Evolutionary conservation across 768 basidiomycete genomes (phyloP).

Genomic region (Kwoniella bestiolae): DNA sequence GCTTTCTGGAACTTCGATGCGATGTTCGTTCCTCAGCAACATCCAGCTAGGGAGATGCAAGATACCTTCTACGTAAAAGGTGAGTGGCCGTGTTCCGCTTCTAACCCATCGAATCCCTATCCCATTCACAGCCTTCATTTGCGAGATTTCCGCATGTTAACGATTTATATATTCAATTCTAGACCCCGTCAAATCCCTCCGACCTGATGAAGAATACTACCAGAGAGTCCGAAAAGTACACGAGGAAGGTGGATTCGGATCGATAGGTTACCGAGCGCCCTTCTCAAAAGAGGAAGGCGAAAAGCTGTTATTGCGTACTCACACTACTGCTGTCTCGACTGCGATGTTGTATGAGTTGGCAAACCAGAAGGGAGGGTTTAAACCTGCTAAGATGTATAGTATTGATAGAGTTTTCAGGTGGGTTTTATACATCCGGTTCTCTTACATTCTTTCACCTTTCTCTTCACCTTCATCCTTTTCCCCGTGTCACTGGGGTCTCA

Average conservation of each 20-base stretch:
- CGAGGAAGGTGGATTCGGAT: slow-evolving; percentile 79
- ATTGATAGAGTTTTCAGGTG: slow-evolving; percentile 91
- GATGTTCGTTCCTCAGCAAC: slow-evolving; percentile 97
- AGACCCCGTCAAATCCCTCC: slow-evolving; percentile 79
- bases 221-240: slow-evolving; percentile 81
- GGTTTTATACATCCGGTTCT: slow-evolving; percentile 9
- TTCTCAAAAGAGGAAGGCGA: slow-evolving; percentile 91
- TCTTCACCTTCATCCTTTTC: not conserved
- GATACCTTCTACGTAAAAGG: slow-evolving; percentile 99
- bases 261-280: slow-evolving; percentile 94
- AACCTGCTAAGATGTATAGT: slow-evolving; percentile 90
- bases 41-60: slow-evolving; percentile 95
- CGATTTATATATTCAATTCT: not conserved
- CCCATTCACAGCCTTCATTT: no score
- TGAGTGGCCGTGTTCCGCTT: no score
- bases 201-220: slow-evolving; percentile 82
- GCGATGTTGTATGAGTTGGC: slow-evolving; percentile 94
- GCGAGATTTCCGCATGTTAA: no score
- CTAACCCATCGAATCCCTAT: no score
- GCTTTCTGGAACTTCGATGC: slow-evolving; percentile 99
- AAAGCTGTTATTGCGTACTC: slow-evolving; percentile 90
- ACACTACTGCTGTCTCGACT: slow-evolving; percentile 93
- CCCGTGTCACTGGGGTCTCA: no score
- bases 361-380: slow-evolving; percentile 75
- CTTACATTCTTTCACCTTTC: not conserved